A percentile compares a stretch with the other conserved stretches of the same genome.
These are phyloP conservation scores for Brassica nigra DNA, from an alignment of 345 rosid species.

Conservation along the genomic window DNA sequence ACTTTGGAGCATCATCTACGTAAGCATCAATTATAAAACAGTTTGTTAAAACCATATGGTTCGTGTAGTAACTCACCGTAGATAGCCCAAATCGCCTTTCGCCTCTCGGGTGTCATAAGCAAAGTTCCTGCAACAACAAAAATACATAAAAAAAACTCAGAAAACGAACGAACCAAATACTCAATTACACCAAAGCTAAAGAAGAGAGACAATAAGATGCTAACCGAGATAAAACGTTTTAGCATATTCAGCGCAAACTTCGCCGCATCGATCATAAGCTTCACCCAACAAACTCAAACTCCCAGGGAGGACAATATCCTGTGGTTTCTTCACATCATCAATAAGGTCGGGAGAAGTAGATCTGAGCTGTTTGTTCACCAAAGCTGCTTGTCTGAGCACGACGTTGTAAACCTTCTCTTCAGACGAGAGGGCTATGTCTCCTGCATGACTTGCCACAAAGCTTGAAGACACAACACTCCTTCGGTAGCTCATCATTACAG, in stretches of 20 bases:
- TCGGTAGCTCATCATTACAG: conserved; percentile 3
- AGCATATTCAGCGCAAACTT: conserved; percentile 86
- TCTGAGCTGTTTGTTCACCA: conserved; percentile 59
- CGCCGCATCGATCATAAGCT: conserved; percentile 79
- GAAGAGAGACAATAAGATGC: conserved; percentile 16
- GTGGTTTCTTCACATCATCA: conserved; percentile 58
- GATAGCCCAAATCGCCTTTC: conserved; percentile 79
- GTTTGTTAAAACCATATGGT: neutral
- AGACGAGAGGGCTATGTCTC: conserved; percentile 63
- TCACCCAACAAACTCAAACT: conserved; percentile 62
- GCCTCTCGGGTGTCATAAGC: conserved; percentile 73
- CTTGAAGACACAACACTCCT: conserved; percentile 45
- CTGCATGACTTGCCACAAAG: conserved; percentile 58
- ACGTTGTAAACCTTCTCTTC: conserved; percentile 81
- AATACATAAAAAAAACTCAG: neutral
- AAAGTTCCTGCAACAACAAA: conserved; percentile 55
- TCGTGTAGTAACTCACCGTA: conserved; percentile 50
- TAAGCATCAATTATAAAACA: neutral
- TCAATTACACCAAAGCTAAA: neutral
- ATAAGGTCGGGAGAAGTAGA: conserved; percentile 38
- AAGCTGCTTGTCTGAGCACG: conserved; percentile 82
- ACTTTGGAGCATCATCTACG: neutral
- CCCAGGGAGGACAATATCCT: conserved; percentile 56
- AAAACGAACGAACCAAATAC: conserved; percentile 9
- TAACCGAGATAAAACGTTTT: conserved; percentile 78